A percentile compares a stretch with the other conserved stretches of the same genome.
Evolutionary conservation across 1,139 yeast species (phyloP).

Genomic region (Lodderomyces metapsilosis): DNA sequence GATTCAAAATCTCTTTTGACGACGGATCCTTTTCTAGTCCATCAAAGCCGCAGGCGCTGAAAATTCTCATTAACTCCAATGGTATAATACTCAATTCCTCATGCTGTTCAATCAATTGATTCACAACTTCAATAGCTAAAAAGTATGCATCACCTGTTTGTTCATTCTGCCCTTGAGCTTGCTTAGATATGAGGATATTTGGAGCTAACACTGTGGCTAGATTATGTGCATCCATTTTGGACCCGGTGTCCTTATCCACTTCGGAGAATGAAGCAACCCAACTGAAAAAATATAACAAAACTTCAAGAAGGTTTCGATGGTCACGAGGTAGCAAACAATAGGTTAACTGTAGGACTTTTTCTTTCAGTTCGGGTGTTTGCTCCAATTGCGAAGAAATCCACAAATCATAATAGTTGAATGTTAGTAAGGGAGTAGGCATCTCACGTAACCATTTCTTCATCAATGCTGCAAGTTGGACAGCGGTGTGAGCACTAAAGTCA

Average conservation of each 20-base stretch:
- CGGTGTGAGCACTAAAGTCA: conserved; percentile 72
- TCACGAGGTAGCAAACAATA: conserved; percentile 80
- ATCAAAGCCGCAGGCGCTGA: conserved; percentile 34
- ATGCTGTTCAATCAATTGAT: conserved; percentile 78
- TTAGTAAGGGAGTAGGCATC: conserved; percentile 86
- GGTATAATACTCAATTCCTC: conserved; percentile 83
- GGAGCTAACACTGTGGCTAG: conserved; percentile 96
- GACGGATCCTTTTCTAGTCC: conserved; percentile 20
- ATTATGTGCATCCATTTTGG: conserved; percentile 96
- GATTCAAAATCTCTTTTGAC: conserved; percentile 39
- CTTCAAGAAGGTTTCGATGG: conserved; percentile 86
- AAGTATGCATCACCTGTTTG: conserved; percentile 69
- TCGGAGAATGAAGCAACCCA: conserved; percentile 98
- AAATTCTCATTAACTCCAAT: conserved; percentile 42
- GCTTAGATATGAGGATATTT: conserved; percentile 66
- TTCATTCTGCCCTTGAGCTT: conserved; percentile 20
- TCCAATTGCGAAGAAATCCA: conserved; percentile 78
- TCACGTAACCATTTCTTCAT: conserved; percentile 90
- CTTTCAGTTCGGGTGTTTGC: conserved; percentile 47
- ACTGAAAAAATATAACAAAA: conserved; percentile 76
- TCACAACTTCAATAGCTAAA: conserved; percentile 87
- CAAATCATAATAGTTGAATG: conserved; percentile 69
- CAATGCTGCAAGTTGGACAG: conserved; percentile 91
- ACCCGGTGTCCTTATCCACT: conserved; percentile 81
- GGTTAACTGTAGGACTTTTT: conserved; percentile 62